A percentile compares a stretch with the other conserved stretches of the same genome.
phyloP scores from a whole-genome alignment of 2,329 filamentous ascomycete species.

The Cytospora paraplurivora region DNA sequence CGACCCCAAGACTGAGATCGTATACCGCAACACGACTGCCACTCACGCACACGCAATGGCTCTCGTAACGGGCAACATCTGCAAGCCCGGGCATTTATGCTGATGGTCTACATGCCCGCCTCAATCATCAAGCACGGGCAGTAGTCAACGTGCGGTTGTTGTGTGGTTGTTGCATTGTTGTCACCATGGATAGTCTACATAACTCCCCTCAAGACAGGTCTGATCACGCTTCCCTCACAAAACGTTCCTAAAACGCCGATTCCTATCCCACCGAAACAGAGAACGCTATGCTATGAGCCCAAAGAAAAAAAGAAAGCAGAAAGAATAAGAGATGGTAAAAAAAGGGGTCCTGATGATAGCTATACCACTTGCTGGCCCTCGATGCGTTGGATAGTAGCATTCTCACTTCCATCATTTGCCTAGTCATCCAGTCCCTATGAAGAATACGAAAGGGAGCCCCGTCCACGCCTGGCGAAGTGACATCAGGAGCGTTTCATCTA shows the following conservation, averaged over 20 bases:
- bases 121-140: background rate
- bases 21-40: background rate
- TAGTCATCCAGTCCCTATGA: background rate
- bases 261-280: background rate
- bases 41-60: background rate
- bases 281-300: constrained; percentile 24
- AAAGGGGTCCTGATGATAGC: background rate
- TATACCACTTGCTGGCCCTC: background rate
- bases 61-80: background rate
- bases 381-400: background rate
- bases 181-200: background rate
- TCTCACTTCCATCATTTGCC: background rate
- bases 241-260: constrained; percentile 10
- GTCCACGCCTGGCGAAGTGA: background rate
- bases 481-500: constrained; percentile 43
- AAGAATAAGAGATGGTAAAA: background rate
- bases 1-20: too few relatives aligned
- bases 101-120: background rate
- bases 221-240: background rate
- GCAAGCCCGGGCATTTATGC: background rate
- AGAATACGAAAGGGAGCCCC: background rate
- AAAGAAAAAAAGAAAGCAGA: background rate
- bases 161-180: background rate
- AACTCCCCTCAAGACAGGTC: background rate
- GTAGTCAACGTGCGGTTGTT: background rate